A percentile compares a stretch with the other conserved stretches of the same genome.
phyloP scores from a whole-genome alignment of 75 land plant genomes.

The Sequoiadendron giganteum region DNA sequence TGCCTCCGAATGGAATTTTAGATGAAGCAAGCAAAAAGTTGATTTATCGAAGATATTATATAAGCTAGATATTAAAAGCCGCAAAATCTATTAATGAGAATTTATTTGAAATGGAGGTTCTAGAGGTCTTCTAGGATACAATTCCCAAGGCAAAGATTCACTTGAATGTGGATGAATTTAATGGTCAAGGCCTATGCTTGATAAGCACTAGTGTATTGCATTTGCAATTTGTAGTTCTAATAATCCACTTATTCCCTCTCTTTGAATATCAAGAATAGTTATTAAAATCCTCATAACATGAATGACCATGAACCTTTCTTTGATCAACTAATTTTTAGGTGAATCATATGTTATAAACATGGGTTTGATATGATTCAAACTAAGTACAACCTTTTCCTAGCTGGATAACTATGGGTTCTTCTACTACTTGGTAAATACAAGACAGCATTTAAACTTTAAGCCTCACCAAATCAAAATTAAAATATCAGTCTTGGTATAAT shows the following conservation, averaged over 20 bases:
- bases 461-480: no score
- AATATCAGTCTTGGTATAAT: no score
- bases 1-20: slow-evolving; percentile 76
- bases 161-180: not conserved
- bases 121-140: slow-evolving; percentile 56
- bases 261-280: not conserved
- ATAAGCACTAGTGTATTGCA: not conserved
- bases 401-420: no score
- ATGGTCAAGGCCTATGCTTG: not conserved
- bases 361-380: not conserved
- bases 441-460: no score
- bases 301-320: not conserved
- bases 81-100: slow-evolving; percentile 80
- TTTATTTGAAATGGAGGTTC: slow-evolving; percentile 77
- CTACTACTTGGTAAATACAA: no score
- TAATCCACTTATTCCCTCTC: not conserved
- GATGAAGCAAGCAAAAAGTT: slow-evolving; percentile 54
- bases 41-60: slow-evolving; percentile 48
- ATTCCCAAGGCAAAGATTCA: slow-evolving; percentile 67
- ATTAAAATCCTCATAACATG: not conserved
- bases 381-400: not conserved
- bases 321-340: no score
- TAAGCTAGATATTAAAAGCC: slow-evolving; percentile 81
- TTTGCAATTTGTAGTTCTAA: not conserved
- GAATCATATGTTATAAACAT: no score